A percentile compares a stretch with the other conserved stretches of the same genome.
phyloP scores from a whole-genome alignment of 768 basidiomycete genomes.

The Suillus occidentalis region DNA sequence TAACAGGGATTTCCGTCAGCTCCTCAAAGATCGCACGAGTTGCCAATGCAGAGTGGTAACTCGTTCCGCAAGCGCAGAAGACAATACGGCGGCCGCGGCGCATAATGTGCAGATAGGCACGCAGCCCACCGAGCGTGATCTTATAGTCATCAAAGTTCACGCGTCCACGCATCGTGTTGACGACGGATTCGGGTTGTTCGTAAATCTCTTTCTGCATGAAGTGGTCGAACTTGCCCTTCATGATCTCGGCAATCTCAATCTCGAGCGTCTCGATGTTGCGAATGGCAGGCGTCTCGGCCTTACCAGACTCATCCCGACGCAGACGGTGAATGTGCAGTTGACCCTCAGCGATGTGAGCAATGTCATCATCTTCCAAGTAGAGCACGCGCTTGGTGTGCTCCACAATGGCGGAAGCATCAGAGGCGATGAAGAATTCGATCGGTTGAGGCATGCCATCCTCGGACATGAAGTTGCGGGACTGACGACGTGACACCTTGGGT shows the following conservation, averaged over 20 bases:
- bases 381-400: constrained; percentile 99
- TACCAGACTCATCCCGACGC: constrained; percentile 78
- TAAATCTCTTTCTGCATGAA: constrained; percentile 99
- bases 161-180: constrained; percentile 99
- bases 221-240: constrained; percentile 99
- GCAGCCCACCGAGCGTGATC: constrained; percentile 93
- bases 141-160: constrained; percentile 94
- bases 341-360: constrained; percentile 95
- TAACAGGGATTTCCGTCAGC: constrained; percentile 96
- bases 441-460: constrained; percentile 98
- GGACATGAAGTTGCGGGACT: constrained; percentile 97
- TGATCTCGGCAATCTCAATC: constrained; percentile 99
- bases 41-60: constrained; percentile 95
- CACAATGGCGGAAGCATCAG: constrained; percentile 93
- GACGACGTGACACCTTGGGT: constrained; percentile 69
- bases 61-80: constrained; percentile 98
- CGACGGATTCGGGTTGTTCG: constrained; percentile 98
- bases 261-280: constrained; percentile 98
- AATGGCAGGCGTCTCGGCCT: constrained; percentile 58
- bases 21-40: constrained; percentile 98
- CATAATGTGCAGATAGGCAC: constrained; percentile 94
- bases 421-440: constrained; percentile 99
- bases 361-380: constrained; percentile 98
- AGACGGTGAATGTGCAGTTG: constrained; percentile 99
- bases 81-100: constrained; percentile 92